Conservation (phyloP, 2,329 filamentous ascomycete genomes). For the Escovopsis sp. region DNA sequence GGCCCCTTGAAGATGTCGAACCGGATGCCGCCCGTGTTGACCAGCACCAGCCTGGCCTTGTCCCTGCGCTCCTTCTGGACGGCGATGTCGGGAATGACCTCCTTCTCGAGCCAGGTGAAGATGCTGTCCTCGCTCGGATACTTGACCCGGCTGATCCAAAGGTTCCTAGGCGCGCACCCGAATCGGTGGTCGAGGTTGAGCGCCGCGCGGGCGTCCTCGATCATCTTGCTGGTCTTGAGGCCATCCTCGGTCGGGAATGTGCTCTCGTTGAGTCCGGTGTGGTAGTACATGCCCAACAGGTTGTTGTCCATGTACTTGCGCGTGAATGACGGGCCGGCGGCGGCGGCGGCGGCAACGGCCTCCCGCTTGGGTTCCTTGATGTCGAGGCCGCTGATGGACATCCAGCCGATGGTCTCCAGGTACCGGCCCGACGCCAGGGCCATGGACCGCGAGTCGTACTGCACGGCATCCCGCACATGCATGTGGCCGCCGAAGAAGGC, state of each 20-base stretch:
- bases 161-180: conserved; percentile 68
- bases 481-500: conserved; percentile 85
- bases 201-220: conserved; percentile 51
- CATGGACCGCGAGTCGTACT: conserved; percentile 63
- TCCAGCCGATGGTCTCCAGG: conserved; percentile 89
- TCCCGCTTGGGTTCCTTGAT: conserved; percentile 12
- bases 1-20: conserved; percentile 91
- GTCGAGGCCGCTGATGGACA: conserved; percentile 60
- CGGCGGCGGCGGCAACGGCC: conserved; percentile 8
- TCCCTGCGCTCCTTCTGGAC: conserved; percentile 41
- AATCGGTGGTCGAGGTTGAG: conserved; percentile 59
- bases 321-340: conserved; percentile 42
- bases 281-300: conserved; percentile 66
- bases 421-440: conserved; percentile 81
- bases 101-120: conserved; percentile 62
- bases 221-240: conserved; percentile 53
- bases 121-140: conserved; percentile 65
- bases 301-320: conserved; percentile 92
- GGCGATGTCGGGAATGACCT: conserved; percentile 57
- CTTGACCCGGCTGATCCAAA: conserved; percentile 68
- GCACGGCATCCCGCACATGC: conserved; percentile 73
- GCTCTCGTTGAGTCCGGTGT: conserved; percentile 55
- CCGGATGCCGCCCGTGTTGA: conserved; percentile 82
- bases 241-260: conserved; percentile 68
- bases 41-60: conserved; percentile 54